These are phyloP conservation scores for Babesia sp. DNA, from an alignment of 169 alveolate species.

Conservation along the genomic window DNA sequence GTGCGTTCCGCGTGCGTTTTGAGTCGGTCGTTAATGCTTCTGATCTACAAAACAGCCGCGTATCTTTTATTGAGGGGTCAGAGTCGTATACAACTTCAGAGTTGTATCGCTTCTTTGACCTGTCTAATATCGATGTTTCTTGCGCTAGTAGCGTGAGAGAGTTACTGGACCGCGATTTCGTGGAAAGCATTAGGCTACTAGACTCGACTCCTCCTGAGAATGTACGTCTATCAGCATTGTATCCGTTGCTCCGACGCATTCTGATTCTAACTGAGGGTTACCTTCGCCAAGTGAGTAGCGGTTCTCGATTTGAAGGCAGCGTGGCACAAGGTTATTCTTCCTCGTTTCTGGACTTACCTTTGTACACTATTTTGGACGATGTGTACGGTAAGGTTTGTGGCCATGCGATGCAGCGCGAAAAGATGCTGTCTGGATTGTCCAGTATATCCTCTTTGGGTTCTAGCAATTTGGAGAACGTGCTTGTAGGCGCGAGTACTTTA, in stretches of 20 bases:
- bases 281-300: conserved; percentile 4
- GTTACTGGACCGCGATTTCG: conserved; percentile 16
- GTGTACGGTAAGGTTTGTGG: conserved; percentile 12
- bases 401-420: neutral
- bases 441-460: neutral
- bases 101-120: conserved; percentile 26
- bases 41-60: neutral
- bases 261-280: conserved; percentile 37
- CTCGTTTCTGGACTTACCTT: neutral
- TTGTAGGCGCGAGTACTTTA: conserved; percentile 13
- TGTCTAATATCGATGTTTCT: conserved; percentile 26
- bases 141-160: neutral
- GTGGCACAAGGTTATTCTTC: neutral
- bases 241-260: conserved; percentile 49
- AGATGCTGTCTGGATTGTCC: neutral
- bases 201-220: neutral
- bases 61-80: neutral
- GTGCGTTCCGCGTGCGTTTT: conserved; percentile 12
- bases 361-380: conserved; percentile 25
- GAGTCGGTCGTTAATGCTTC: neutral
- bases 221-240: conserved; percentile 6
- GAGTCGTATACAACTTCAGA: neutral
- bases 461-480: conserved; percentile 14
- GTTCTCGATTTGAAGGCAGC: neutral
- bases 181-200: conserved; percentile 14